Base-by-base conservation (phyloP, 768 basidiomycete genomes). In the Scleroderma citrinum region DNA sequence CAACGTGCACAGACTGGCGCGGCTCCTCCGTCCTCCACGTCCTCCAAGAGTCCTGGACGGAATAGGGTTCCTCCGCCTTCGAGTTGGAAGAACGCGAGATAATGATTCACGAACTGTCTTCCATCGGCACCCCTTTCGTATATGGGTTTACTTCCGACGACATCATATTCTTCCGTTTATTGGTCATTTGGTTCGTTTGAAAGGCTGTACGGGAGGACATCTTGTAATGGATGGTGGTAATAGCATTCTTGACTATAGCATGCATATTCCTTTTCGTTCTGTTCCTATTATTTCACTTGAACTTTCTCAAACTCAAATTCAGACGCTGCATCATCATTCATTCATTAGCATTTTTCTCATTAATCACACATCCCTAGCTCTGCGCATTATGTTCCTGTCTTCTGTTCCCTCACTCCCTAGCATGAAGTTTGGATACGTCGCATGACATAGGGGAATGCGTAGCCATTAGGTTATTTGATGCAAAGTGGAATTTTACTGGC, bases 11-110 rank as follows among this genome's bases (percentile, higher is more conserved):
- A 47, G 45, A 72, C 71, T 1, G 71, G 62, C 0, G 56, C 51
- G 5, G 23, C 58, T 2, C 48, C 67, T 7, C 46, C 65, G 0
- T 54, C 65, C 1, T 47, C 65, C 26, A 51, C 54, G n/a, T 45
- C 53, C 12, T 17, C 49, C 1, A 53, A 23, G 37, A n/a, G 17
- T 13, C 41, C 66, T 0, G 61, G 54, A 19, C 52, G 64, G 53
- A 71, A 60, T 20, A 52, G 53, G 40, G 67, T 68, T n/a, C 68
- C 73, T 2, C 81, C 82, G 8, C 81, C 82, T 12, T 83, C 82
- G 31, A 83, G 82, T 54, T 84, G 82, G 82, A 81, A 77, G 63
- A 66, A 8, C 39, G 24, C 52, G 3, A 59, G 59, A 30, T 66
- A 41, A n/a, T n/a, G n/a, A 54, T 19, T 23, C 34, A 23, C 11